Base-by-base conservation (phyloP, 2,329 filamentous ascomycete species). In the Akanthomyces lecanii region DNA sequence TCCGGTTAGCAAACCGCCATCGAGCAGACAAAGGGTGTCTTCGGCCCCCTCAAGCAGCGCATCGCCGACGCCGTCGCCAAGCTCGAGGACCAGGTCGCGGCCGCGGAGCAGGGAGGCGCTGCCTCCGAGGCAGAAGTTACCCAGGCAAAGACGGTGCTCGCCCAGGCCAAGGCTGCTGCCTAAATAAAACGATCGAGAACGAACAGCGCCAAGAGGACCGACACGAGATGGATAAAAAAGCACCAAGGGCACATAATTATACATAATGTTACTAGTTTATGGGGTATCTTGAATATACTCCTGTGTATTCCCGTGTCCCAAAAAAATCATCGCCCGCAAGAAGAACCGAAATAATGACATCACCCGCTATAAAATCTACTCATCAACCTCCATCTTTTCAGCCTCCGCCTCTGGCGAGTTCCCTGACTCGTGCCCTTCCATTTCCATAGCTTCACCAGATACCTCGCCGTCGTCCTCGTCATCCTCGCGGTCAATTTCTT, bases 21-120 rank as follows among this genome's bases (percentile, higher is more conserved):
- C n/a, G 87, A 92, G 67, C 91, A 99, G 78, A 98, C 95, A 10
- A 89, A 89, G 73, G 89, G 87, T 62, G 86, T 98, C 33, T 89
- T 98, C 69, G 88, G 82, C 2, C 85, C 85, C 1, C 77, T 98
- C 67, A 84, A 84, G 69, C 74, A 85, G 71, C 89, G 91, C 71
- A 92, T 97, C 69, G 77, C 76, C 52, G 85, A 89, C 62, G 89
- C 92, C 1, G 79, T 93, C 47, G 80, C 83, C 63, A 91, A 88
- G 72, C 80, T 97, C 55, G 87, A 96, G 77, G 84, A 89, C 68
- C 82, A 91, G 74, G 80, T 97, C 69, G 90, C 92, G 69, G 78
- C 84, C n/a, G 76, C 77, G 33, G 85, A 81, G 69, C 78, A 79
- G 67, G 78, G 77, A 14, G 38, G 38, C 61, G 79, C 75, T 14